A percentile compares a stretch with the other conserved stretches of the same genome.
These are phyloP conservation scores for Cetradonia linearis DNA, from an alignment of 495 filamentous ascomycete species.

Conservation along the genomic window DNA sequence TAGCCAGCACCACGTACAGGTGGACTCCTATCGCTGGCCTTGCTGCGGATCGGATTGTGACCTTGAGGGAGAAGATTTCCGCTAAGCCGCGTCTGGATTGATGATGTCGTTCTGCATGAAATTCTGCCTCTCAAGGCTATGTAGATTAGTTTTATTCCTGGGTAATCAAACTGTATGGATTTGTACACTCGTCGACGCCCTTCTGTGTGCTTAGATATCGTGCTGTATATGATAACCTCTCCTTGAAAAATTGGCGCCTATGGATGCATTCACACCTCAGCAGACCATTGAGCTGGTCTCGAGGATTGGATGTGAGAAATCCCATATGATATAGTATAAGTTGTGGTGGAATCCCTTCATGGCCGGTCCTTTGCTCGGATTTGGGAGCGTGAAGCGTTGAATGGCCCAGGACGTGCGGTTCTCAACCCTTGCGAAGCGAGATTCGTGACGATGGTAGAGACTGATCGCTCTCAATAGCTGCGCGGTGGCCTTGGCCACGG, in stretches of 20 bases:
- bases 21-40: no score
- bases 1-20: no score
- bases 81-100: background rate
- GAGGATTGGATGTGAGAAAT: slow-evolving; percentile 37
- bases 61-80: background rate
- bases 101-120: background rate
- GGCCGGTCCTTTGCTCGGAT: slow-evolving; percentile 43
- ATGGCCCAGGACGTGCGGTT: background rate
- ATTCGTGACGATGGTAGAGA: background rate
- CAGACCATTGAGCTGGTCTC: slow-evolving; percentile 23
- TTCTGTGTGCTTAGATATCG: background rate
- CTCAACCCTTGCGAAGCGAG: no score
- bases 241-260: background rate
- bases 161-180: background rate
- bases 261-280: slow-evolving; percentile 24
- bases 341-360: slow-evolving; percentile 46
- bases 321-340: slow-evolving; percentile 44
- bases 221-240: background rate
- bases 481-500: slow-evolving; percentile 42
- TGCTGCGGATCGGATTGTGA: background rate
- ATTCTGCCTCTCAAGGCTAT: background rate
- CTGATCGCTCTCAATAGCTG: slow-evolving; percentile 24
- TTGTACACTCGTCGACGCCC: background rate
- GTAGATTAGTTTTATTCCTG: background rate
- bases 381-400: slow-evolving; percentile 24